Evolutionary conservation across 1,284 basidiomycete species (phyloP).

Genomic region (Moesziomyces aphidis): DNA sequence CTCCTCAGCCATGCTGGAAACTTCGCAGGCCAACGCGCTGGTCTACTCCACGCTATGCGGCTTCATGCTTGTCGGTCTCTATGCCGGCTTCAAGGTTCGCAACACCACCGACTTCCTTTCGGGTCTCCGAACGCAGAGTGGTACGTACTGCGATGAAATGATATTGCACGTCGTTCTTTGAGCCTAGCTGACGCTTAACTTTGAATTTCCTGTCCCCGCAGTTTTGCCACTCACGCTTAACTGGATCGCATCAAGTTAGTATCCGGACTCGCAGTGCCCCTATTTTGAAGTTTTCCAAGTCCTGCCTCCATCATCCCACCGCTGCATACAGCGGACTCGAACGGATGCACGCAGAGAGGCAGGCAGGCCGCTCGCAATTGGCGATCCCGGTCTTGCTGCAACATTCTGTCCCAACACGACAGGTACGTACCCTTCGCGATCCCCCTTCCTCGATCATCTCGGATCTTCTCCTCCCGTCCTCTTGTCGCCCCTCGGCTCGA

Average conservation of each 20-base stretch:
- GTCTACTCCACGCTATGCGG: slow-evolving; percentile 65
- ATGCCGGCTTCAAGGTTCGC: slow-evolving; percentile 62
- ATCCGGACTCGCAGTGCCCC: slow-evolving; percentile 5
- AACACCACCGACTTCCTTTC: slow-evolving; percentile 63
- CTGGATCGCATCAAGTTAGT: slow-evolving; percentile 68
- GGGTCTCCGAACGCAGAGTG: slow-evolving; percentile 65
- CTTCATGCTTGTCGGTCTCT: slow-evolving; percentile 66
- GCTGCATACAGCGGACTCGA: slow-evolving; percentile 43
- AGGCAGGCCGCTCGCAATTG: not conserved
- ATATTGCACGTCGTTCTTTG: not conserved
- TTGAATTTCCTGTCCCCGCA: slow-evolving; percentile 9
- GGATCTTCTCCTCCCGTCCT: slow-evolving; percentile 4
- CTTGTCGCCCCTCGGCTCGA: slow-evolving; percentile 24
- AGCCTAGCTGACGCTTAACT: not conserved
- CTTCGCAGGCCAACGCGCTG: slow-evolving; percentile 61
- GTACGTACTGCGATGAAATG: slow-evolving; percentile 33
- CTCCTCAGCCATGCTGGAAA: slow-evolving; percentile 42
- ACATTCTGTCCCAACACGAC: slow-evolving; percentile 7
- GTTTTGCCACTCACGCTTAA: slow-evolving; percentile 65
- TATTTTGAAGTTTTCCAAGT: slow-evolving; percentile 24
- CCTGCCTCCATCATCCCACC: slow-evolving; percentile 29
- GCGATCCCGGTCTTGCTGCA: not conserved
- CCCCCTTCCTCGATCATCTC: slow-evolving; percentile 16
- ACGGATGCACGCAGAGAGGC: slow-evolving; percentile 21
- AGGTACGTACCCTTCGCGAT: slow-evolving; percentile 39